Evolutionary conservation across 176 grass and related monocot species (phyloP), one percentile per base, ranked within the genome.

Genomic region (Olyra latifolia): DNA sequence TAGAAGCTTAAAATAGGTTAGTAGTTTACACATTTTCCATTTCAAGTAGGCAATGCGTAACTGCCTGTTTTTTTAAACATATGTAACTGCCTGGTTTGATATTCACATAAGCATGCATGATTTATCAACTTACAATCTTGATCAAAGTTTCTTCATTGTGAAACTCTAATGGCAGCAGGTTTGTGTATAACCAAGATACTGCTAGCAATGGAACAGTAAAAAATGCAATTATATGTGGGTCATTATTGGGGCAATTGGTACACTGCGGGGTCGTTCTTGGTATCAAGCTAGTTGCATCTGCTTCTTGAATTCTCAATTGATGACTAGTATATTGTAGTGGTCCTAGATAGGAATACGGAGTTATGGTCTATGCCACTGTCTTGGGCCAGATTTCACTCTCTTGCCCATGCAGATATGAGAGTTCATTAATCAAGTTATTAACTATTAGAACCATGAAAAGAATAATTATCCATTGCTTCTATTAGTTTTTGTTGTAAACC

Each of bases 351-450:
- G 44, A 28, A 24, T 46, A 61, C 15, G 3, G 22, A 56, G 7
- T 40, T 84, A 28, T 61, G 65, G 82, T 71, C 15, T 84, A 41
- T 20, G 50, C 22, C 6, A 28, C 43, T 77, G 7, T 0, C 64
- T 62, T 52, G 28, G 27, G 19, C 17, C 29, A 62, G 8, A 53
- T 71, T 85, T 72, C 68, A 40, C 11, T 30, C 30, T 70, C 8
- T 71, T 71, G 19, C 28, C 10, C 28, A 52, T 71, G 10, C 32
- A 71, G 11, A 62, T 24, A 54, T 1, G 3, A 52, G 20, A 15
- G 60, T 83, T 58, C 50, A 75, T 66, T 46, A 28, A 67, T 32
- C 30, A n/a, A 30, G 28, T 4, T 55, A 76, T 2, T 76, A 25
- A n/a, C n/a, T n/a, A n/a, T 67, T 55, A 55, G 30, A 12, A 80